A percentile compares a stretch with the other conserved stretches of the same genome.
These are phyloP conservation scores for Aspergillus neoniger DNA, from an alignment of 2,329 filamentous ascomycete genomes.

Conservation along the genomic window DNA sequence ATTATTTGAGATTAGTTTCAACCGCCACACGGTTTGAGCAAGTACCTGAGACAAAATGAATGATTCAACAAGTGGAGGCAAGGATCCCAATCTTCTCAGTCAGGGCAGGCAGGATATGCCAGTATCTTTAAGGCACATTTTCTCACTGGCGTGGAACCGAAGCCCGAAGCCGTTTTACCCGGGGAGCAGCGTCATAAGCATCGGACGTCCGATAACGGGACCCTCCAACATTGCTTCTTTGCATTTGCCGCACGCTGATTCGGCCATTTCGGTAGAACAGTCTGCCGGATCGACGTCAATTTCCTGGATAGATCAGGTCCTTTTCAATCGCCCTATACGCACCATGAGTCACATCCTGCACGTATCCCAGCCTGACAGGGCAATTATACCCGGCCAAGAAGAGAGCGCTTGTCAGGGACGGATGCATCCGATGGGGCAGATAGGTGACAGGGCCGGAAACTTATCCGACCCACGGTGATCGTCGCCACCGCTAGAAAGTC, in stretches of 20 bases:
- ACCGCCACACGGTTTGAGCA: no score
- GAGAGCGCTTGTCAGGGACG: background rate
- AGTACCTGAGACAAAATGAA: no score
- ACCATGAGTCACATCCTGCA: background rate
- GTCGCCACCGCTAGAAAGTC: background rate
- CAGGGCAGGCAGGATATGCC: conserved; percentile 8
- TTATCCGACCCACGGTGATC: background rate
- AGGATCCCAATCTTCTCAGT: no score
- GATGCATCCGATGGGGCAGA: background rate
- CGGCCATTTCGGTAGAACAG: background rate
- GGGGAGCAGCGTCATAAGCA: conserved; percentile 11
- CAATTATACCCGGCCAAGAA: background rate
- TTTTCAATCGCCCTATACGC: background rate
- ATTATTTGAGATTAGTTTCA: no score
- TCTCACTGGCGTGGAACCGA: conserved; percentile 18
- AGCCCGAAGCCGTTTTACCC: conserved; percentile 33
- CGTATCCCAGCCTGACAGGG: background rate
- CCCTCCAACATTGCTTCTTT: background rate
- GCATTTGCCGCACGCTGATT: background rate
- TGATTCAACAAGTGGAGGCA: no score
- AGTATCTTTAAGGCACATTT: conserved; percentile 3
- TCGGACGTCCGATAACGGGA: conserved; percentile 13
- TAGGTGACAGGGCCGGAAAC: background rate
- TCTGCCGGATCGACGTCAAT: background rate
- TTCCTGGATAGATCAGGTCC: background rate